Evolutionary conservation across 345 rosid species (phyloP).

Genomic region (Psidium friedrichsthalianum): DNA sequence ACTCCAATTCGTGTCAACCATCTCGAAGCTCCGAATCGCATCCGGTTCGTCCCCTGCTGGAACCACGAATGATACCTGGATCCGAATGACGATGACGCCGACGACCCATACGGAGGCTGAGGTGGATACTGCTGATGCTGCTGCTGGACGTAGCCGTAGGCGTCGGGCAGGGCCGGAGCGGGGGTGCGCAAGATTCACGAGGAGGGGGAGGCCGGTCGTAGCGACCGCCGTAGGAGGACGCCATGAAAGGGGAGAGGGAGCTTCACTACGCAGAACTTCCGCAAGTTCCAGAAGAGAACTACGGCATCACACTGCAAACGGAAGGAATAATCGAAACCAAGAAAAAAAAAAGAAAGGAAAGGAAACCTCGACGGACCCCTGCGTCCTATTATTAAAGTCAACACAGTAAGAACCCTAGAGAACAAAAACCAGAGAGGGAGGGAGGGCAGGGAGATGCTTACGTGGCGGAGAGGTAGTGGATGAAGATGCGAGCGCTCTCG

Average conservation of each 20-base stretch:
- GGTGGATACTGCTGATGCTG: background rate
- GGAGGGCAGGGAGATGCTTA: conserved; percentile 1
- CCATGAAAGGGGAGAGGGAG: background rate
- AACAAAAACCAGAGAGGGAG: background rate
- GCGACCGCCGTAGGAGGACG: background rate
- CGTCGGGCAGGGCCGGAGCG: background rate
- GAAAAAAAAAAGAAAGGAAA: background rate
- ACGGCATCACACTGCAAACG: background rate
- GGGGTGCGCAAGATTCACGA: background rate
- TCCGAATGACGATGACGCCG: background rate
- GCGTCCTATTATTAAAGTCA: background rate
- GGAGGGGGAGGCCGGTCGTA: background rate
- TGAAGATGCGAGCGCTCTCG: conserved; percentile 66
- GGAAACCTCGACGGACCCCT: background rate
- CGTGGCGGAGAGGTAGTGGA: conserved; percentile 73
- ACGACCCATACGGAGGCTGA: background rate
- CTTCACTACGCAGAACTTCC: background rate
- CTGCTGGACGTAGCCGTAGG: background rate
- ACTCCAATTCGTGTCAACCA: conserved; percentile 51
- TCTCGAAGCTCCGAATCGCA: conserved; percentile 41
- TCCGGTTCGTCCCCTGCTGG: conserved; percentile 43
- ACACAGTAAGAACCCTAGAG: conserved; percentile 4
- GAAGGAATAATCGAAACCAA: background rate
- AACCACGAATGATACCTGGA: background rate
- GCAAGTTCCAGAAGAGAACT: background rate